Evolutionary conservation across 495 filamentous ascomycete species (phyloP).

Genomic region (Trichoderma gamsii): DNA sequence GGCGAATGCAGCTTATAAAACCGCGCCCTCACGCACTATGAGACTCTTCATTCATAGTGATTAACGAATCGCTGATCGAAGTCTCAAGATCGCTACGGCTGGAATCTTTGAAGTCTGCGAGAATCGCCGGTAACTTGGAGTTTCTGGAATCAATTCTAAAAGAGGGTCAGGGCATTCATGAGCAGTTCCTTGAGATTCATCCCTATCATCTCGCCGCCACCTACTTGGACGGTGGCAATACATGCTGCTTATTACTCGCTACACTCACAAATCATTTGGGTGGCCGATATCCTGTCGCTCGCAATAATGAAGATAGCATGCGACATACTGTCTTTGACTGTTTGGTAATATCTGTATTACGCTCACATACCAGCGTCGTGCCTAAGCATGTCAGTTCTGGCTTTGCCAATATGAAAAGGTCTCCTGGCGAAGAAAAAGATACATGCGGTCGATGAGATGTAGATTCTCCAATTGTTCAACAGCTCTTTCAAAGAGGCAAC

Average conservation of each 20-base stretch:
- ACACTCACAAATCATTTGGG: background rate
- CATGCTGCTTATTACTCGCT: conserved; percentile 33
- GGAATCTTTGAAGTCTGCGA: conserved; percentile 36
- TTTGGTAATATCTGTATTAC: conserved; percentile 36
- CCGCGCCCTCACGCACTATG: no score
- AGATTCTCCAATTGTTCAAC: conserved; percentile 31
- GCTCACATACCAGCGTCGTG: conserved; percentile 30
- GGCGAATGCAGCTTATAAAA: no score
- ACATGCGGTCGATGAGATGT: conserved; percentile 40
- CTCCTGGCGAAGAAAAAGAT: conserved; percentile 34
- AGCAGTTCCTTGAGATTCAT: conserved; percentile 23
- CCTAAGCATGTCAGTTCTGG: conserved; percentile 25
- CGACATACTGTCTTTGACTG: conserved; percentile 40
- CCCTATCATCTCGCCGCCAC: conserved; percentile 36
- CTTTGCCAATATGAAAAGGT: conserved; percentile 21
- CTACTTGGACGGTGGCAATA: conserved; percentile 34
- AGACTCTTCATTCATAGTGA: background rate
- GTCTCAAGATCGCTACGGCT: conserved; percentile 26
- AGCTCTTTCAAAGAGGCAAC: conserved; percentile 16
- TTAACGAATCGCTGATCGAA: conserved; percentile 23
- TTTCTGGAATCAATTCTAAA: conserved; percentile 18
- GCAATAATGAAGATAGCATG: conserved; percentile 28
- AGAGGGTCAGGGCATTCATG: background rate
- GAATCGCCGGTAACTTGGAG: conserved; percentile 32
- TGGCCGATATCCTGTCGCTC: conserved; percentile 18